Base-by-base conservation (phyloP, 2,329 filamentous ascomycete species). In the Neopestalotiopsis sp. region DNA sequence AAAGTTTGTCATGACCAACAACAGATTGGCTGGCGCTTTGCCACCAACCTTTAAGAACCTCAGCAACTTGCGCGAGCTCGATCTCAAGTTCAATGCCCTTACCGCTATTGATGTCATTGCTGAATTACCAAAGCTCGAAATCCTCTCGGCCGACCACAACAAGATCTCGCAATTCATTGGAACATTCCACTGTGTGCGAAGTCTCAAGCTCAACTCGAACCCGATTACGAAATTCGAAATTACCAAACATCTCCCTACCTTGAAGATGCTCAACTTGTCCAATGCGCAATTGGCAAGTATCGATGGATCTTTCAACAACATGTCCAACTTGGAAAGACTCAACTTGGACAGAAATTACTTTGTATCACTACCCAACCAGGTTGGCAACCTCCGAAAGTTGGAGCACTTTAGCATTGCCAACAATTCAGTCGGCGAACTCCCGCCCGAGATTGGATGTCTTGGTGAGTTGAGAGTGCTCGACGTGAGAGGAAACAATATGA, bases 321-420 rank as follows among this genome's bases (percentile, higher is more conserved):
- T 98, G 82, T 88, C 92, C 9, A 96, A 94, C 74, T 81, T 99
- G 59, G 94, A 95, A 69, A 94, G 95, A 75, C 86, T 99, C 28
- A 91, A 95, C 20, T 85, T 99, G 67, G 95, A 98, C 81, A 95
- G 94, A 78, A 99, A 99, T 76, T 97, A 98, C 78, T 97, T 99
- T 74, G 94, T 96, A 0, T 95, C 94, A 0, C 84, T 99, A 30
- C 96, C 95, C 0, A 87, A 89, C 67, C 92, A 97, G 70, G 93
- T 99, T 69, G 95, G 95, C 17, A 93, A 92, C 71, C 83, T 99
- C 59, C 90, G 89, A 71, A 93, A 90, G 73, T 84, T 99, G 38
- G 95, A 98, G 77, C 91, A 97, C 79, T 92, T 99, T 77, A 98
- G 94, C 80, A 94, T 98, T 72, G 94, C 95, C 52, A 93, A 95